phyloP scores from a whole-genome alignment of 2,329 filamentous ascomycete genomes.

The Juglanconis oblonga region DNA sequence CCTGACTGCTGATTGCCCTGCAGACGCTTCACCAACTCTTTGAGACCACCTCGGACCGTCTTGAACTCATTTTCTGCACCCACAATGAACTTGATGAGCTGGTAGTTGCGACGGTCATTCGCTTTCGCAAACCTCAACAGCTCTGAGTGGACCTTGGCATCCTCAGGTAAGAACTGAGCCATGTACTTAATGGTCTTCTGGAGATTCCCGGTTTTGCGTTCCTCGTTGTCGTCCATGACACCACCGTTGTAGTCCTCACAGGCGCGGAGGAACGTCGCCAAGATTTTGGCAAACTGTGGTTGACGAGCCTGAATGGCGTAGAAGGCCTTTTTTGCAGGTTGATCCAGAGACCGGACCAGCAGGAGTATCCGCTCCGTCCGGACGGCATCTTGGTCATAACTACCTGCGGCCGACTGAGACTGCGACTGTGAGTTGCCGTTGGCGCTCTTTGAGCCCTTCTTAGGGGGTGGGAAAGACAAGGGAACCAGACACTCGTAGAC shows the following conservation, averaged over 20 bases:
- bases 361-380: slow-evolving; percentile 82
- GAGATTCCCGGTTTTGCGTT: slow-evolving; percentile 67
- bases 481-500: slow-evolving; percentile 88
- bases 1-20: slow-evolving; percentile 62
- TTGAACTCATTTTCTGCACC: slow-evolving; percentile 86
- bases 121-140: slow-evolving; percentile 87
- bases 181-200: slow-evolving; percentile 71
- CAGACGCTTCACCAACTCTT: slow-evolving; percentile 81
- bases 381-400: slow-evolving; percentile 69
- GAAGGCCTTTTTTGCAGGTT: slow-evolving; percentile 79
- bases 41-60: slow-evolving; percentile 84
- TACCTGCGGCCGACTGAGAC: slow-evolving; percentile 33
- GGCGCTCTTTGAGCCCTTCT: slow-evolving; percentile 60
- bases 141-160: slow-evolving; percentile 68
- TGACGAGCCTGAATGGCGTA: slow-evolving; percentile 82
- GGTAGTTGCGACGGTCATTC: slow-evolving; percentile 86
- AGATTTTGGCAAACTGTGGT: slow-evolving; percentile 67
- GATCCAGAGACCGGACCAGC: slow-evolving; percentile 74
- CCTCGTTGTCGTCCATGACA: slow-evolving; percentile 69
- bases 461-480: slow-evolving; percentile 74
- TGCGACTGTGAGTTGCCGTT: slow-evolving; percentile 42
- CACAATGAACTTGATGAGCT: slow-evolving; percentile 83
- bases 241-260: slow-evolving; percentile 91
- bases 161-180: slow-evolving; percentile 73
- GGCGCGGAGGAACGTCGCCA: slow-evolving; percentile 74